phyloP scores from a whole-genome alignment of 352 stramenopile species.

The Phytophthora cajani region DNA sequence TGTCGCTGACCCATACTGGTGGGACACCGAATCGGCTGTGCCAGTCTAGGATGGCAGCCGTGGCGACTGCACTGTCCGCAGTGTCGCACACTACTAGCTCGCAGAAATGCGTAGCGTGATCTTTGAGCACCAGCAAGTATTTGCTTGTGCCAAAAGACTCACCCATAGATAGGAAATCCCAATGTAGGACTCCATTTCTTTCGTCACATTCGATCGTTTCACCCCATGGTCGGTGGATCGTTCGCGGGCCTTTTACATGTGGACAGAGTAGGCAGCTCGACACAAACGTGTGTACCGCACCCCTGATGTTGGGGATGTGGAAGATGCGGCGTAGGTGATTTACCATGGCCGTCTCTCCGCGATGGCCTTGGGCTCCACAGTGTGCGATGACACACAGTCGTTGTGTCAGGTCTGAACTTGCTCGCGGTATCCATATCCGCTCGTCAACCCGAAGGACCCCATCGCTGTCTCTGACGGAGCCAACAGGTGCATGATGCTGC shows the following conservation, averaged over 20 bases:
- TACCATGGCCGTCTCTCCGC: constrained; percentile 6
- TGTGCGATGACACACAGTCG: constrained; percentile 15
- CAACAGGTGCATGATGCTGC: no score
- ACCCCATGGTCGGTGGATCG: constrained; percentile 13
- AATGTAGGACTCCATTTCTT: constrained; percentile 5
- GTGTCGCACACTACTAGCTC: constrained; percentile 7
- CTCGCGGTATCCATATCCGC: not conserved
- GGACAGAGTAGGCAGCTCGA: not conserved
- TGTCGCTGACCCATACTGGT: not conserved
- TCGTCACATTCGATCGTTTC: constrained; percentile 10
- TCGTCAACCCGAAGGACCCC: not conserved
- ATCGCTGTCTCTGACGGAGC: not conserved
- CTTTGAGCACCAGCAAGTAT: constrained; percentile 2
- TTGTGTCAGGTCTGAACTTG: not conserved
- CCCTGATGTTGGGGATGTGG: no score
- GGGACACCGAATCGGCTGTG: not conserved
- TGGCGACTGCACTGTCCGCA: not conserved
- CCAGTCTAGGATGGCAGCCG: constrained; percentile 2
- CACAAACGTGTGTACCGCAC: not conserved
- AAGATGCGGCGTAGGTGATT: constrained; percentile 3
- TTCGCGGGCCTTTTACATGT: not conserved
- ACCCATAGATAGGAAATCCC: constrained; percentile 4
- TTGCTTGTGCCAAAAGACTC: not conserved
- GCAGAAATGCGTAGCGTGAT: not conserved
- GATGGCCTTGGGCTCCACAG: not conserved